Evolutionary conservation across 2,329 filamentous ascomycete species (phyloP), one percentile per base, ranked within the genome.

Genomic region (Macroventuria anomochaeta): DNA sequence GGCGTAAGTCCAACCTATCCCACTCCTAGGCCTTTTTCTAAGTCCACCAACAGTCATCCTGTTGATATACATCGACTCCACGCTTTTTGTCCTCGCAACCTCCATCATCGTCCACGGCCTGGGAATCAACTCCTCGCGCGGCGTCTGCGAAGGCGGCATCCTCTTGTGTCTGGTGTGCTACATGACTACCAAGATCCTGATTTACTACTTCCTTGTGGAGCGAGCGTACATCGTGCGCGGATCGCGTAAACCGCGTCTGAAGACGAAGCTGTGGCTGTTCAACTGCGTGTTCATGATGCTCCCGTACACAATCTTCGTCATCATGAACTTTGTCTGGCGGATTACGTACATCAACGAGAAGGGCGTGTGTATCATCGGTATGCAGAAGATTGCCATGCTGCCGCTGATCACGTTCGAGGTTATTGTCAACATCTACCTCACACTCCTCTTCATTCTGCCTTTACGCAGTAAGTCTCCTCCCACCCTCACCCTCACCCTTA

Each of bases 171-270:
- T 88, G 2, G 72, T 80, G 5, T 87, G 81, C 59, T 88, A 88
- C 63, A 77, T 88, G 44, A 83, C 83, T 2, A 86, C 85, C 2
- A 88, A 88, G 75, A 81, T 87, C 74, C 71, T 87, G 18, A 84
- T 87, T n/a, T 88, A 88, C 63, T 76, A 85, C 21, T 88, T 88
- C 64, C 75, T 88, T 2, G 84, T 86, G 1, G 86, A 88, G 67
- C 85, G 85, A 71, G 84, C 82, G 80, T 82, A 84, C 59, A 84
- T 87, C 40, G 83, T 88, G 46, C 79, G 83, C 42, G 80, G 81
- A 23, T 78, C 76, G 11, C 71, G 75, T n/a, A 81, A 80, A 44
- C 71, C 75, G 5, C 78, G 85, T n/a, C 60, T 82, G 17, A 79
- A 80, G 55, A 85, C 85, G 12, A 83, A 79, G 58, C 70, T 88